Evolutionary conservation across 2,329 filamentous ascomycete genomes (phyloP).

Genomic region (Calonectria henricotiae): DNA sequence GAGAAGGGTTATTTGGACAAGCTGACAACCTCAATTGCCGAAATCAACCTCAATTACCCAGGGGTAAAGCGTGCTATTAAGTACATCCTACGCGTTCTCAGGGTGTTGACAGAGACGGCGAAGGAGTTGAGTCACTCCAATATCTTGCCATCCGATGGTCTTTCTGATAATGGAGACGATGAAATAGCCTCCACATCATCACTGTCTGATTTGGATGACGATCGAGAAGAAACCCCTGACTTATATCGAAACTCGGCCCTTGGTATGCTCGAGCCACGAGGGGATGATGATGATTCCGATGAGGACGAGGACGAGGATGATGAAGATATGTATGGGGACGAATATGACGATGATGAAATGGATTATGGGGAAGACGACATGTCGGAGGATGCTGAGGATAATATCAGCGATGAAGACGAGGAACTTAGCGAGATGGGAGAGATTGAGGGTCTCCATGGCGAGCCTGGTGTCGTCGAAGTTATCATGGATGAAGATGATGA

Average conservation of each 20-base stretch:
- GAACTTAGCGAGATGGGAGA: slow-evolving; percentile 87
- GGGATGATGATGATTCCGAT: slow-evolving; percentile 86
- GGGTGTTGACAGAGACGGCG: slow-evolving; percentile 89
- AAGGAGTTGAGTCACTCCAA: slow-evolving; percentile 88
- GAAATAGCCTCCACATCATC: slow-evolving; percentile 91
- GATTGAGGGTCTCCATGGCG: slow-evolving; percentile 81
- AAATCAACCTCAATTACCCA: slow-evolving; percentile 95
- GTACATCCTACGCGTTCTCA: slow-evolving; percentile 92
- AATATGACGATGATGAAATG: slow-evolving; percentile 93
- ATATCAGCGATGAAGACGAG: slow-evolving; percentile 92
- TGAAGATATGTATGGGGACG: slow-evolving; percentile 94
- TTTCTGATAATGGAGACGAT: slow-evolving; percentile 82
- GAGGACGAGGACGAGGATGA: slow-evolving; percentile 82
- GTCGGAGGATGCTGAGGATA: slow-evolving; percentile 87
- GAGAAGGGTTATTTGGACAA: slow-evolving; percentile 96
- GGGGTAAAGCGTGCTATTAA: slow-evolving; percentile 95
- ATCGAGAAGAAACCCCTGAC: slow-evolving; percentile 95
- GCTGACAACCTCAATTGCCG: slow-evolving; percentile 91
- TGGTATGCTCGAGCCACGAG: slow-evolving; percentile 91
- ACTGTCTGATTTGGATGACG: slow-evolving; percentile 88
- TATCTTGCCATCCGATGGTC: slow-evolving; percentile 78
- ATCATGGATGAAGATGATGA: slow-evolving; percentile 83
- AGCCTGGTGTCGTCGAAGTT: slow-evolving; percentile 78
- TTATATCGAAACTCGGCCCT: slow-evolving; percentile 96
- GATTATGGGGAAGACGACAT: slow-evolving; percentile 89